Base-by-base conservation (phyloP, 2,329 filamentous ascomycete genomes). In the Didymella sp. region DNA sequence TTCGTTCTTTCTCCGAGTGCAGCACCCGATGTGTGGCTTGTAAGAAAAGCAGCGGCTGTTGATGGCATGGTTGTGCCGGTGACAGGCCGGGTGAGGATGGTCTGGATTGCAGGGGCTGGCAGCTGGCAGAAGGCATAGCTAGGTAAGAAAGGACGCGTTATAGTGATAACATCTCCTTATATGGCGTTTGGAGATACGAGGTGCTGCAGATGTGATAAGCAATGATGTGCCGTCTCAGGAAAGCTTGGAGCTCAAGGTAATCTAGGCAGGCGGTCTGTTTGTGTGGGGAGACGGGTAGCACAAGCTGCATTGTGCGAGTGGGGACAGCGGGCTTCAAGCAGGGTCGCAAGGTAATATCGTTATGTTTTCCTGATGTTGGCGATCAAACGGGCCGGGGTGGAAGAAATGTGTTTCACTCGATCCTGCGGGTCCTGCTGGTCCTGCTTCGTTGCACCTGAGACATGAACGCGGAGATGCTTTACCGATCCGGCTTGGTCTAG, bases 371-470 rank as follows among this genome's bases (percentile, higher is more conserved):
- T 31, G 31, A 46, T 7, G 35, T 15, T 46, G 41, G n/a, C 28
- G 38, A 45, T 53, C 41, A 41, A 33, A 43, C 51, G 19, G 17
- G 17, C 30, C 24, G 13, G 51, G 51, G 37, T 25, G 11, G 13
- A 25, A 28, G 13, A 28, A 21, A 42, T 49, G 43, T 37, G 51
- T 54, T 54, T 54, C 44, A 54, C 21, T 38, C 44, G 4, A 42
- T 44, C 37, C 28, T 47, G 22, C 44, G 44, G 37, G 21, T 38
- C 44, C 44, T 28, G 37, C 37, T 31, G 31, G 27, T 40, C 41
- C 41, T 22, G 31, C 41, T n/a, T 43, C 43, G 28, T 4, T 54
- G 30, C 44, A 54, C 13, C 38, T 54, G 51, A 54, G 35, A 54
- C 51, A 22, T 28, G 27, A 35, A 19, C 30, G 28, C 8, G 38